A percentile compares a stretch with the other conserved stretches of the same genome.
Conservation (phyloP, 1,139 yeast species). For the Kurtzmaniella quercitrusa region DNA sequence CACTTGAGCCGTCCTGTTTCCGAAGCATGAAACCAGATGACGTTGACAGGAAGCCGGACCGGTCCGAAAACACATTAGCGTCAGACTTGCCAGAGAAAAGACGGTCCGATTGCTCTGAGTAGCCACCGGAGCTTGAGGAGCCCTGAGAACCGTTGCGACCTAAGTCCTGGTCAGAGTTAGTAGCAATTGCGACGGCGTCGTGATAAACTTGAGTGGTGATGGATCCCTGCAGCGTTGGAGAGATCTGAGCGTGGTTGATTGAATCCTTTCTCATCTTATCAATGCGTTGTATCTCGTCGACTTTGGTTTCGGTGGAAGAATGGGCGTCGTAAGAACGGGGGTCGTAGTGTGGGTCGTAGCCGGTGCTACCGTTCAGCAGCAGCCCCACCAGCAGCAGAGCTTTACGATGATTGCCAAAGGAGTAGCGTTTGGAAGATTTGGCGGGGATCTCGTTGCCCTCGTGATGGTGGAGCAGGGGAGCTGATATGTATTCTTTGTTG, state of each 20-base stretch:
- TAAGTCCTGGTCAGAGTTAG: background rate
- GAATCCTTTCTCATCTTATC: background rate
- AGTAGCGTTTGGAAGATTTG: slow-evolving; percentile 12
- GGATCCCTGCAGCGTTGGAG: background rate
- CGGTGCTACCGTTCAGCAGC: background rate
- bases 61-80: background rate
- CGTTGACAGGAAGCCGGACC: background rate
- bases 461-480: slow-evolving; percentile 21
- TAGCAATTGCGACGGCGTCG: background rate
- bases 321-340: background rate
- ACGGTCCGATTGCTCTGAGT: slow-evolving; percentile 1
- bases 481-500: background rate
- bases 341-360: background rate
- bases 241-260: background rate
- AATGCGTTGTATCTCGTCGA: background rate
- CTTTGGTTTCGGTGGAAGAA: background rate
- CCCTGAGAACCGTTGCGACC: background rate
- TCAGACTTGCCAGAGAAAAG: slow-evolving; percentile 1
- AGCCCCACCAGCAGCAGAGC: background rate
- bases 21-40: background rate
- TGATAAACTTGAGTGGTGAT: background rate
- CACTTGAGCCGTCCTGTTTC: background rate
- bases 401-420: background rate
- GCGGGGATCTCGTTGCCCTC: slow-evolving; percentile 67
- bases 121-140: background rate